These are phyloP conservation scores for Neurospora discreta DNA, from an alignment of 495 filamentous ascomycete species.

Conservation along the genomic window DNA sequence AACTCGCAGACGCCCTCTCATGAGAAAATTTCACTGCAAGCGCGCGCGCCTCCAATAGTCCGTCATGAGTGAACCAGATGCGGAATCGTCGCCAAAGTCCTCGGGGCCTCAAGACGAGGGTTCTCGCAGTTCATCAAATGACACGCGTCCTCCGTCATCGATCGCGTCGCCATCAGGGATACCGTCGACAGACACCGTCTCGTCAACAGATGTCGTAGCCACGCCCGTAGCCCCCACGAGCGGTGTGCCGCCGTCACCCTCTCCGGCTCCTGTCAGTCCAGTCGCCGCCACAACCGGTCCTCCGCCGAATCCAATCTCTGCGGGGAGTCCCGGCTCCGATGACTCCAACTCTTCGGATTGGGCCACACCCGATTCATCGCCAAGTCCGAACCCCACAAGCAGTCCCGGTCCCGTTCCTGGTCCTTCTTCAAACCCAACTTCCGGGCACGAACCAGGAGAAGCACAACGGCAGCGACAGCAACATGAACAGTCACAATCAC, in stretches of 20 bases:
- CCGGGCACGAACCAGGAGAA: background rate
- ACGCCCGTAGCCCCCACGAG: background rate
- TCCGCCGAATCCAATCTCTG: background rate
- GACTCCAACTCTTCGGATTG: background rate
- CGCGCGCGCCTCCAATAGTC: background rate
- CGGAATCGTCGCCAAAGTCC: background rate
- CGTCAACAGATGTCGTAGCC: background rate
- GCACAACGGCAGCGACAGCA: background rate
- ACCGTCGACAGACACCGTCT: background rate
- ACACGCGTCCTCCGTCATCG: background rate
- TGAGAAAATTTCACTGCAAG: background rate
- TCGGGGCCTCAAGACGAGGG: background rate
- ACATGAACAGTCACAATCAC: background rate
- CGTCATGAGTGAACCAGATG: background rate
- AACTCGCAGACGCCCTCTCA: background rate
- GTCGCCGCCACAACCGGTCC: background rate
- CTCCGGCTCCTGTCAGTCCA: background rate
- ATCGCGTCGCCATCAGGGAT: background rate
- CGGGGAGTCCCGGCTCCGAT: background rate
- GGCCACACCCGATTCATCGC: background rate
- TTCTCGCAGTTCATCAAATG: background rate
- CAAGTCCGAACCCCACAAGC: background rate
- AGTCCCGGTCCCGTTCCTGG: background rate
- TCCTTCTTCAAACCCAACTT: background rate
- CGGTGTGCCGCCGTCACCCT: background rate